phyloP scores from a whole-genome alignment of 768 basidiomycete species.

The Wakefieldia striispora region DNA sequence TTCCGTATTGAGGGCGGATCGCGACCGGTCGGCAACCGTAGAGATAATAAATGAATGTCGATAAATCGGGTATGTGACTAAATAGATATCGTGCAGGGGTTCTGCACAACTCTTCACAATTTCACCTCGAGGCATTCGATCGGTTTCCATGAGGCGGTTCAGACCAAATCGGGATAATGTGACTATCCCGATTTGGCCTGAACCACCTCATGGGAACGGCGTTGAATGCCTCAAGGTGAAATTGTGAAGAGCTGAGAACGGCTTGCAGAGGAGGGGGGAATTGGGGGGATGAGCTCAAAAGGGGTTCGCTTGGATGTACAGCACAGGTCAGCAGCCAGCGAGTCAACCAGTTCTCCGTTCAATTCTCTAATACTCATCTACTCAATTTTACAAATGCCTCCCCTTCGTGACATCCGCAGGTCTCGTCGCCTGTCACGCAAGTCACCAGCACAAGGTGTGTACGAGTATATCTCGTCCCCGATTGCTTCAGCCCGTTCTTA shows the following conservation, averaged over 20 bases:
- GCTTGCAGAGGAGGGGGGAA: slow-evolving; percentile 15
- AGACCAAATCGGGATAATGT: too few species aligned
- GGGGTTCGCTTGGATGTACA: slow-evolving; percentile 14
- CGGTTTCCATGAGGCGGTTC: too few species aligned
- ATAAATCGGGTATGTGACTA: too few species aligned
- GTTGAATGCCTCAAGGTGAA: slow-evolving; percentile 40
- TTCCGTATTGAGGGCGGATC: too few species aligned
- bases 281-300: slow-evolving; percentile 30
- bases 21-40: too few species aligned
- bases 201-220: slow-evolving; percentile 23
- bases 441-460: slow-evolving; percentile 34
- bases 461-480: slow-evolving; percentile 12
- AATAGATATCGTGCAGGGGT: too few species aligned
- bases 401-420: slow-evolving; percentile 35
- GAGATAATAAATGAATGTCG: too few species aligned
- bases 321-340: background rate
- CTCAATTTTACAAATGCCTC: slow-evolving; percentile 27
- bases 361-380: slow-evolving; percentile 14
- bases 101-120: too few species aligned
- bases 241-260: slow-evolving; percentile 32
- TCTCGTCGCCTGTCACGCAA: slow-evolving; percentile 46
- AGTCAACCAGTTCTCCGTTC: too few species aligned
- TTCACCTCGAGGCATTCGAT: too few species aligned
- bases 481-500: slow-evolving; percentile 23
- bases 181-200: slow-evolving; percentile 28